Percentiles rank a stretch among this genome's conserved stretches.
Evolutionary conservation across 495 filamentous ascomycete genomes (phyloP).

Genomic region (Penicillium dipodomyicola): DNA sequence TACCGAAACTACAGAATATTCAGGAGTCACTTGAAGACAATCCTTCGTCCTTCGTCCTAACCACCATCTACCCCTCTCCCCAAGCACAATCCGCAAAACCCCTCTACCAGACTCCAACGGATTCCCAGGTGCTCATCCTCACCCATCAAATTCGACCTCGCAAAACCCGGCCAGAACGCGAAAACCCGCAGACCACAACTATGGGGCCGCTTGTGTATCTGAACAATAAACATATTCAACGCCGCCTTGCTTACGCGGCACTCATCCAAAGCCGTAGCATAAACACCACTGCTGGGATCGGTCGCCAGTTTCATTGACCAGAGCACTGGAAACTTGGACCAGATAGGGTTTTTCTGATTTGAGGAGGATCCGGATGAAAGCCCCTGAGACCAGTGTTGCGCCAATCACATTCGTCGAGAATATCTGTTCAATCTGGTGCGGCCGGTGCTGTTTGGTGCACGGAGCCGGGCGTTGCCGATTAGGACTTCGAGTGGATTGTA

Average conservation of each 20-base stretch:
- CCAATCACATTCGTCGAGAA: conserved; percentile 42
- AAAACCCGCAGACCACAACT: conserved; percentile 19
- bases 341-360: conserved; percentile 37
- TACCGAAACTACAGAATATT: no score
- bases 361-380: conserved; percentile 39
- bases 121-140: conserved; percentile 31
- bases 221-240: conserved; percentile 38
- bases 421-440: conserved; percentile 28
- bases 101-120: conserved; percentile 25
- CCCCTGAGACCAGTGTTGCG: conserved; percentile 34
- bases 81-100: conserved; percentile 31
- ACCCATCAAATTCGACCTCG: conserved; percentile 34
- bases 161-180: conserved; percentile 22
- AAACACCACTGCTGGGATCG: conserved; percentile 24
- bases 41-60: background rate
- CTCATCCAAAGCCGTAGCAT: conserved; percentile 19
- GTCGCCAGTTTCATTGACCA: conserved; percentile 33
- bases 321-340: conserved; percentile 36
- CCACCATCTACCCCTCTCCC: conserved; percentile 23
- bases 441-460: conserved; percentile 5
- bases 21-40: background rate
- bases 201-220: conserved; percentile 15
- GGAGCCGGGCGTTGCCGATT: conserved; percentile 36
- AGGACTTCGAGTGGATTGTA: conserved; percentile 34
- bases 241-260: conserved; percentile 47